These are phyloP conservation scores for Rhizopogon roseolus DNA, from an alignment of 768 basidiomycete genomes.

Conservation along the genomic window DNA sequence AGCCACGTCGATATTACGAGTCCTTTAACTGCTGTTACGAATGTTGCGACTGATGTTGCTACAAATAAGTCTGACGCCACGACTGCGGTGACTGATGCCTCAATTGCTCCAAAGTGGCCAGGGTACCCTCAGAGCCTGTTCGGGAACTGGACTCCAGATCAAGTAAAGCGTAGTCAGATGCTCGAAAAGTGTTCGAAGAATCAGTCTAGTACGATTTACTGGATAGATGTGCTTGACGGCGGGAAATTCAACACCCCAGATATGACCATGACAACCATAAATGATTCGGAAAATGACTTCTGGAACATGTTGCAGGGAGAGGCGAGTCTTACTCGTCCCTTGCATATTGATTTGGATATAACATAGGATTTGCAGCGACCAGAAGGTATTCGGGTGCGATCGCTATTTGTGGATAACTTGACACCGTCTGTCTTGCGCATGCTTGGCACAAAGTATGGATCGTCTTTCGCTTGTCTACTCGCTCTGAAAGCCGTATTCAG, in stretches of 20 bases:
- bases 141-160: slow-evolving; percentile 26
- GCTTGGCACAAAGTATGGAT: slow-evolving; percentile 47
- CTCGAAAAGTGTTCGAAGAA: slow-evolving; percentile 12
- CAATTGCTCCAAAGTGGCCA: no score
- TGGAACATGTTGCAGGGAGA: slow-evolving; percentile 26
- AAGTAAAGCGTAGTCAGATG: slow-evolving; percentile 27
- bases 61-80: no score
- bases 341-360: not conserved
- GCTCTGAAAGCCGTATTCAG: slow-evolving; percentile 14
- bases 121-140: slow-evolving; percentile 22
- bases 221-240: slow-evolving; percentile 17
- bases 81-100: no score
- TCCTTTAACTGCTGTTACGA: not conserved
- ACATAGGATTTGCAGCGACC: slow-evolving; percentile 28
- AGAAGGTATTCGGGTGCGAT: slow-evolving; percentile 36
- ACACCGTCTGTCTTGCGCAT: slow-evolving; percentile 49
- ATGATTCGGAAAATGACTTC: slow-evolving; percentile 21
- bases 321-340: slow-evolving; percentile 24
- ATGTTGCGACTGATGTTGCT: no score
- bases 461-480: not conserved
- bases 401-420: slow-evolving; percentile 47
- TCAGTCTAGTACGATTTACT: slow-evolving; percentile 15
- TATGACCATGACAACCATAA: not conserved
- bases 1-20: not conserved
- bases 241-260: slow-evolving; percentile 8